Percentiles rank a stretch among this genome's conserved stretches.
Conservation (phyloP, 1,139 yeast species). For the Wickerhamomyces sp. region DNA sequence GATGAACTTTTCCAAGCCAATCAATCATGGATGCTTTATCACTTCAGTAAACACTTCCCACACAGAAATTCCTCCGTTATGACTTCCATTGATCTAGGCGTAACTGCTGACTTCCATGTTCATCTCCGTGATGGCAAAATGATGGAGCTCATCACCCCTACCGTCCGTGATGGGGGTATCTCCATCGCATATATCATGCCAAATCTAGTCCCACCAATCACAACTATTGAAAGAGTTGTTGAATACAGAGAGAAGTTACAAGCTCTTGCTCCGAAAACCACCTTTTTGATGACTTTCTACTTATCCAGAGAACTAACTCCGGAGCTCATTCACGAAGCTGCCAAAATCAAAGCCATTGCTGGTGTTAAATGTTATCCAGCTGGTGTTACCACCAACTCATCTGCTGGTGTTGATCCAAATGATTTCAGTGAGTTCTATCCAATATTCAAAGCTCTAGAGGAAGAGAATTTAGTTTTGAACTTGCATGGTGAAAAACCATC, state of each 20-base stretch:
- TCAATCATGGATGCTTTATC: no score
- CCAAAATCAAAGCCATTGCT: slow-evolving; percentile 61
- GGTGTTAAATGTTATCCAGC: slow-evolving; percentile 97
- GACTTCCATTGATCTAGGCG: slow-evolving; percentile 47
- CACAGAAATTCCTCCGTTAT: neutral
- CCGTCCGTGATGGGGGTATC: slow-evolving; percentile 84
- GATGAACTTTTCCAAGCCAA: neutral
- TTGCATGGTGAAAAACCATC: slow-evolving; percentile 96
- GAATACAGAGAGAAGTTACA: slow-evolving; percentile 64
- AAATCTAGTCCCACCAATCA: slow-evolving; percentile 86
- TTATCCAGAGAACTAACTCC: slow-evolving; percentile 77
- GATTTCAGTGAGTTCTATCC: slow-evolving; percentile 88
- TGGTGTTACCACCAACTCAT: slow-evolving; percentile 95
- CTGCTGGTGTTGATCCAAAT: slow-evolving; percentile 90
- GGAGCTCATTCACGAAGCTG: slow-evolving; percentile 75
- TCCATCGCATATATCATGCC: slow-evolving; percentile 96
- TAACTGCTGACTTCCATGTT: slow-evolving; percentile 94
- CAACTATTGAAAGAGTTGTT: slow-evolving; percentile 69
- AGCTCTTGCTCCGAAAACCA: slow-evolving; percentile 72
- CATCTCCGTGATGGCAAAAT: slow-evolving; percentile 90
- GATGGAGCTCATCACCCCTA: slow-evolving; percentile 90
- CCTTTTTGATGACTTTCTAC: slow-evolving; percentile 88
- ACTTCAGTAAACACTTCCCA: no score
- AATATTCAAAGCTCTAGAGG: slow-evolving; percentile 81
- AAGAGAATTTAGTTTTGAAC: slow-evolving; percentile 70